Percentiles rank a stretch among this genome's conserved stretches.
Evolutionary conservation across 805 yeast species (phyloP).

Genomic region (Ogataea trehalophila): DNA sequence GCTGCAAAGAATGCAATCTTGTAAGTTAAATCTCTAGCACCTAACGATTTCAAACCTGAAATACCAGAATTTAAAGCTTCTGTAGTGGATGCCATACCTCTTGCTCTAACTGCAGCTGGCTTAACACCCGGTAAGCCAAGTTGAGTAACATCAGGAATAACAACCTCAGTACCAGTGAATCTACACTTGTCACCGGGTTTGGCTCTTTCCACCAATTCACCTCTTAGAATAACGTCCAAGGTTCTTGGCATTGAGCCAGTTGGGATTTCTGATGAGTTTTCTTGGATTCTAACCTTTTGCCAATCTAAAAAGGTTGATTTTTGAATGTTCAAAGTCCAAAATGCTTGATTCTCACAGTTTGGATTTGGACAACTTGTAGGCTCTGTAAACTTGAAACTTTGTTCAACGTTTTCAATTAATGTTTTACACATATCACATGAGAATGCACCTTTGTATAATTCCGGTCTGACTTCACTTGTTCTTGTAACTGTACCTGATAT

Average conservation of each 20-base stretch:
- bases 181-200: conserved; percentile 96
- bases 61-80: conserved; percentile 82
- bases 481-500: conserved; percentile 95
- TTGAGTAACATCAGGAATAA: conserved; percentile 90
- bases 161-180: conserved; percentile 92
- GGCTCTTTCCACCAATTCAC: conserved; percentile 92
- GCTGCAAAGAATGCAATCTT: conserved; percentile 88
- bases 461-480: conserved; percentile 95
- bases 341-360: conserved; percentile 77
- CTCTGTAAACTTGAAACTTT: conserved; percentile 87
- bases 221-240: conserved; percentile 84
- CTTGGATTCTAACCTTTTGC: conserved; percentile 95
- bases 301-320: conserved; percentile 91
- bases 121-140: conserved; percentile 93
- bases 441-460: conserved; percentile 79
- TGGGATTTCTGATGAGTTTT: conserved; percentile 93
- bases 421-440: conserved; percentile 87
- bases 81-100: conserved; percentile 45
- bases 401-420: conserved; percentile 83
- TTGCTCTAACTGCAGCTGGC: conserved; percentile 65
- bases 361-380: conserved; percentile 90
- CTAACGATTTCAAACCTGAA: conserved; percentile 83
- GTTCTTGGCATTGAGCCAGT: conserved; percentile 99
- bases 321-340: conserved; percentile 78
- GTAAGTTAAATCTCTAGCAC: conserved; percentile 91